phyloP scores from a whole-genome alignment of 2,329 filamentous ascomycete species.

The Aspergillus tanneri region DNA sequence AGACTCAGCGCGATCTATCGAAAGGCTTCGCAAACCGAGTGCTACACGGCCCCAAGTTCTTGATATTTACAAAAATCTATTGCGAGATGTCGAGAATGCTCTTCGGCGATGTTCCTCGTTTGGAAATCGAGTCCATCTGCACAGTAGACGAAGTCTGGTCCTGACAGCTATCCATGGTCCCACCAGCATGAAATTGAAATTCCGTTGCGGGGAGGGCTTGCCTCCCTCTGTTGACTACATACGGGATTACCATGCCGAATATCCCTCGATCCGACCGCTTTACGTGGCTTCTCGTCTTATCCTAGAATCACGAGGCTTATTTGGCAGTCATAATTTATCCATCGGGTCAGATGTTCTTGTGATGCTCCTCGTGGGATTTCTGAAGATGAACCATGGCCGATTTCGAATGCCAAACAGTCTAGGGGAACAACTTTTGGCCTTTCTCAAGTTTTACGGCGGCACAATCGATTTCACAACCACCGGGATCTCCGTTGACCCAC shows the following conservation, averaged over 20 bases:
- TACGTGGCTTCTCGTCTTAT: slow-evolving; percentile 53
- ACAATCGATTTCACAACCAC: slow-evolving; percentile 46
- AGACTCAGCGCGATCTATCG: slow-evolving; percentile 23
- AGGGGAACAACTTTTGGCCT: slow-evolving; percentile 47
- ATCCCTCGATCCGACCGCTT: slow-evolving; percentile 50
- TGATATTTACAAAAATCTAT: slow-evolving; percentile 22
- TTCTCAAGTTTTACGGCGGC: slow-evolving; percentile 52
- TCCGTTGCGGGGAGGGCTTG: slow-evolving; percentile 48
- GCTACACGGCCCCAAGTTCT: slow-evolving; percentile 33
- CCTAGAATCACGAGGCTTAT: slow-evolving; percentile 52
- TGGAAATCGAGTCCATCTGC: slow-evolving; percentile 16
- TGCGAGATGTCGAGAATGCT: slow-evolving; percentile 23
- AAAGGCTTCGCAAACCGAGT: slow-evolving; percentile 33
- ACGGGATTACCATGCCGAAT: slow-evolving; percentile 48
- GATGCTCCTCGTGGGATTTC: slow-evolving; percentile 57
- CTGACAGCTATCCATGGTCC: slow-evolving; percentile 42
- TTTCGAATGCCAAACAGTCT: slow-evolving; percentile 32
- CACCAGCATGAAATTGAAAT: slow-evolving; percentile 53
- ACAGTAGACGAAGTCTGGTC: slow-evolving; percentile 26
- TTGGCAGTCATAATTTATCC: slow-evolving; percentile 49
- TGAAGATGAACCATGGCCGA: slow-evolving; percentile 46
- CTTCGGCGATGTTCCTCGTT: slow-evolving; percentile 27
- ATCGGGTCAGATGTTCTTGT: slow-evolving; percentile 56
- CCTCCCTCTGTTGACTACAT: slow-evolving; percentile 45
- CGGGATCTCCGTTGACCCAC: slow-evolving; percentile 53